Evolutionary conservation across 2,329 filamentous ascomycete genomes (phyloP).

Genomic region (Helminthosporium solani): DNA sequence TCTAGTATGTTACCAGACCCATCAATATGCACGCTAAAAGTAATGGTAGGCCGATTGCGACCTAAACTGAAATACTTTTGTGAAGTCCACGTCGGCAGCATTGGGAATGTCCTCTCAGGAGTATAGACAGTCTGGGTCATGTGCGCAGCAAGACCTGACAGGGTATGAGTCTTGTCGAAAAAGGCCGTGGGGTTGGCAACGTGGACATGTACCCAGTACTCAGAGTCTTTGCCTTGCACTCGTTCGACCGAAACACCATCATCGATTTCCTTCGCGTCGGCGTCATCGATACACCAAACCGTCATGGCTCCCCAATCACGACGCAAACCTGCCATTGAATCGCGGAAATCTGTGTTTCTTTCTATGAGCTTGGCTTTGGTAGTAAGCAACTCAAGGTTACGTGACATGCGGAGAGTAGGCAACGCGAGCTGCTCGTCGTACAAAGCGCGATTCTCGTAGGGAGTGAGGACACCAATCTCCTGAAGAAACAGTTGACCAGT

Average conservation of each 20-base stretch:
- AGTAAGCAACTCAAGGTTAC: constrained; percentile 47
- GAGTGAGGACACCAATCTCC: constrained; percentile 69
- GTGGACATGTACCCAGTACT: constrained; percentile 77
- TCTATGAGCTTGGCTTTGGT: constrained; percentile 26
- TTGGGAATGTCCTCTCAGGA: constrained; percentile 57
- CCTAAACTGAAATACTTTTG: constrained; percentile 56
- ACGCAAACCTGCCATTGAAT: constrained; percentile 59
- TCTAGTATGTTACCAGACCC: constrained; percentile 55
- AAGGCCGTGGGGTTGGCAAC: constrained; percentile 76
- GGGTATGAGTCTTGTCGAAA: constrained; percentile 58
- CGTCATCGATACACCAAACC: constrained; percentile 73
- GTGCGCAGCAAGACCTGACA: constrained; percentile 63
- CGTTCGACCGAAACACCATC: constrained; percentile 73
- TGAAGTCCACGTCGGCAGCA: constrained; percentile 55
- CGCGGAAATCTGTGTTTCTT: constrained; percentile 44
- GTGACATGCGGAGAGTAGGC: constrained; percentile 49
- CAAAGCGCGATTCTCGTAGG: constrained; percentile 68
- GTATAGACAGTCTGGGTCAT: constrained; percentile 59
- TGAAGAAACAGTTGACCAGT: constrained; percentile 68
- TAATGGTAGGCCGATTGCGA: constrained; percentile 57
- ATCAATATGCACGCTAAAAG: constrained; percentile 60
- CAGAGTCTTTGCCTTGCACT: constrained; percentile 49
- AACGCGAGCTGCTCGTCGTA: constrained; percentile 59
- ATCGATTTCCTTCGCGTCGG: constrained; percentile 69
- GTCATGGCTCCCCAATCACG: constrained; percentile 60